phyloP scores from a whole-genome alignment of 2,329 filamentous ascomycete species.

The Colletotrichum scovillei region DNA sequence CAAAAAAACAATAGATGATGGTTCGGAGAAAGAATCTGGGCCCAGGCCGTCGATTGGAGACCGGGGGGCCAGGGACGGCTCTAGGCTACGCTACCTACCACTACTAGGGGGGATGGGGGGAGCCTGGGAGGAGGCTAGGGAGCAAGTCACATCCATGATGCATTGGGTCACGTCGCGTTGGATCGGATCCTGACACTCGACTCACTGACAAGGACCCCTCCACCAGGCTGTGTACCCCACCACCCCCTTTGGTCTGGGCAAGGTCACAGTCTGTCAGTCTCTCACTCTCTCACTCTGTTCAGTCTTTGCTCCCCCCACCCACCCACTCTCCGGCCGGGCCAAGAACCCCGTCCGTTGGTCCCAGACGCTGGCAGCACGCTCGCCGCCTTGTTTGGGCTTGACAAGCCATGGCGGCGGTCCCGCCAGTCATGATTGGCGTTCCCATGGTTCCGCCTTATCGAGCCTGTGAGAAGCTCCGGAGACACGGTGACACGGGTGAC shows the following conservation, averaged over 20 bases:
- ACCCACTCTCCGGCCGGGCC: constrained; percentile 5
- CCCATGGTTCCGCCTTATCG: constrained; percentile 26
- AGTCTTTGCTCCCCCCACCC: constrained; percentile 12
- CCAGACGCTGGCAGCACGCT: constrained; percentile 26
- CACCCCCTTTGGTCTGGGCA: constrained; percentile 2
- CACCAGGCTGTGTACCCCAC: background rate
- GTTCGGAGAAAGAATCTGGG: background rate
- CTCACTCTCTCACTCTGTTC: background rate
- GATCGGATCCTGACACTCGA: constrained; percentile 30
- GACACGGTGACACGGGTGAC: background rate
- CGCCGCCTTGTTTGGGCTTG: constrained; percentile 29
- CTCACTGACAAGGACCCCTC: constrained; percentile 4
- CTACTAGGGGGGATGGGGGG: background rate
- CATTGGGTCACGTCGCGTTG: constrained; percentile 24
- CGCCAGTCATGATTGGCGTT: constrained; percentile 31
- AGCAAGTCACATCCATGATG: constrained; percentile 25
- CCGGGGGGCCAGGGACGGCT: background rate
- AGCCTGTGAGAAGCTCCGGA: constrained; percentile 10
- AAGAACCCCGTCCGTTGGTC: constrained; percentile 29
- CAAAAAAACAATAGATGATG: background rate
- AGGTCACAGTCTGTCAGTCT: background rate
- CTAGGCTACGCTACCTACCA: too few species aligned
- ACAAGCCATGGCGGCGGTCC: constrained; percentile 29
- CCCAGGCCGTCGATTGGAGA: background rate
- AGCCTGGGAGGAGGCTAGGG: background rate